Conservation (phyloP, 192 early-diverging fungal genomes). For the Glomus cerebriforme region DNA sequence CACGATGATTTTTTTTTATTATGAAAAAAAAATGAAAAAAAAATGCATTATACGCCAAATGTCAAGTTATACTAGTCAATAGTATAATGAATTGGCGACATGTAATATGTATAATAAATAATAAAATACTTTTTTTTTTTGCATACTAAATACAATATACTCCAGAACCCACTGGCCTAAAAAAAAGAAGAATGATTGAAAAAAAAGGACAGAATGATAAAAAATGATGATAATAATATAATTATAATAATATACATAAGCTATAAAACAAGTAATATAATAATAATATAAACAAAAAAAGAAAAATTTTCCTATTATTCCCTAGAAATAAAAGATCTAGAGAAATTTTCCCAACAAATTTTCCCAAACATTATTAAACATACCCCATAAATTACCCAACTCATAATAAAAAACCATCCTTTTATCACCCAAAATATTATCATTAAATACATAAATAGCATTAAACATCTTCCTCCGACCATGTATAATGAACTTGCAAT, state of each 20-base stretch:
- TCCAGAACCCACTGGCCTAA: no score
- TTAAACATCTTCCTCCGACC: neutral
- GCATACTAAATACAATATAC: no score
- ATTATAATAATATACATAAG: no score
- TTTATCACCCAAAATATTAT: constrained; percentile 18
- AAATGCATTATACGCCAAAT: neutral
- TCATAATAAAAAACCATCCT: constrained; percentile 5
- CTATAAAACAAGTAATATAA: no score
- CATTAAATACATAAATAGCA: neutral
- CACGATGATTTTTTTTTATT: neutral
- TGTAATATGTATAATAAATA: neutral
- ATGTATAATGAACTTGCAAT: constrained; percentile 1
- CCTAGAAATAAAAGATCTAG: neutral
- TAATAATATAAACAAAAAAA: no score
- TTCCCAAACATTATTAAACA: neutral
- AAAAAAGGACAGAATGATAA: no score
- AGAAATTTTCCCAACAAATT: constrained; percentile 9
- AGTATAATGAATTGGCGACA: neutral
- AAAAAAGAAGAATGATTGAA: no score
- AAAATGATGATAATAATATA: no score
- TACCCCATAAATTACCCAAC: neutral
- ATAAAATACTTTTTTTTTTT: no score
- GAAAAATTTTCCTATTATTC: neutral
- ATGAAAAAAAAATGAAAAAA: neutral
- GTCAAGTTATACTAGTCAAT: neutral